phyloP scores from a whole-genome alignment of 108 stramenopile species.

The Conticribra guillardii region DNA sequence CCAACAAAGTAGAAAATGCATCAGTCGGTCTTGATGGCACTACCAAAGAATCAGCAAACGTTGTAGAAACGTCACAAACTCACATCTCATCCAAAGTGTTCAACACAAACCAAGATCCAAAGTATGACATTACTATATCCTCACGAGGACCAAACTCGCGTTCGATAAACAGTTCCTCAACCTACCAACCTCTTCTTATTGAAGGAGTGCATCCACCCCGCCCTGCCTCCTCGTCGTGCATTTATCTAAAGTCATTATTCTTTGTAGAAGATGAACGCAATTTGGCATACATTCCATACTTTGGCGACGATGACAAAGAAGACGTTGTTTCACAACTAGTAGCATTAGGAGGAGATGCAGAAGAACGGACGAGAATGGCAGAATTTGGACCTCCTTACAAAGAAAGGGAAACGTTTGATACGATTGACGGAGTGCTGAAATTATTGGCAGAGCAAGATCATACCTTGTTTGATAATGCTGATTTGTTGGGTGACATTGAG shows the following conservation, averaged over 20 bases:
- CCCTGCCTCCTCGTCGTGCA: conserved; percentile 39
- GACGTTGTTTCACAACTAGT: conserved; percentile 56
- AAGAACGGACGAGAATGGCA: conserved; percentile 29
- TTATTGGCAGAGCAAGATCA: conserved; percentile 18
- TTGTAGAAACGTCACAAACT: background rate
- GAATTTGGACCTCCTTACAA: conserved; percentile 49
- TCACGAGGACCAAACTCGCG: background rate
- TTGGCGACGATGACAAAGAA: conserved; percentile 78
- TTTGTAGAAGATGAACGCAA: conserved; percentile 49
- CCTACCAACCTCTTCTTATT: conserved; percentile 15
- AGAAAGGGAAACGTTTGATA: conserved; percentile 27
- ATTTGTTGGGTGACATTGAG: background rate
- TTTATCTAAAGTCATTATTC: conserved; percentile 42
- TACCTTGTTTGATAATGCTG: conserved; percentile 2
- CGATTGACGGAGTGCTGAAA: conserved; percentile 35
- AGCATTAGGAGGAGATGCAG: conserved; percentile 20
- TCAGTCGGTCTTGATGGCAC: background rate
- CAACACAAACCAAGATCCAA: conserved; percentile 1
- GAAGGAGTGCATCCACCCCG: conserved; percentile 34
- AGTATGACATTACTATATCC: background rate
- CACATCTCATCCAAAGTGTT: background rate
- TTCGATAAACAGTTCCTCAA: background rate
- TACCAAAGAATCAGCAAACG: conserved; percentile 1
- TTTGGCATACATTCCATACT: conserved; percentile 67
- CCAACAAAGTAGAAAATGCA: background rate